Base-by-base conservation (phyloP, 306 rosid genomes). In the Cucurbita ficifolia region DNA sequence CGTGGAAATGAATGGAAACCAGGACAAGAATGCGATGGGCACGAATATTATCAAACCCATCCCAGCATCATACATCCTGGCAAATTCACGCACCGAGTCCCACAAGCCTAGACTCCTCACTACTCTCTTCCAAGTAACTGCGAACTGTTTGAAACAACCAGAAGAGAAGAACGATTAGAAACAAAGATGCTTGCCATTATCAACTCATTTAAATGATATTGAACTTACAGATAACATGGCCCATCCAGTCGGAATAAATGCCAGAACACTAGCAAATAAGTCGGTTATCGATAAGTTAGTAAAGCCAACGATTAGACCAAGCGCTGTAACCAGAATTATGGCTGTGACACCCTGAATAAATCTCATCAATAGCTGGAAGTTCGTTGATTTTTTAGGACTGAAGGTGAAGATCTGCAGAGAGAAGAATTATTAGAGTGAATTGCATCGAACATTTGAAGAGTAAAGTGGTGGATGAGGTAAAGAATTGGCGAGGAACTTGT, bases 1-100 rank as follows among this genome's bases (percentile, higher is more conserved):
- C 24, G 98, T 94, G 49, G 98, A 89, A 77, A 94, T 74, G 86
- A 94, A 94, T 0, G 98, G 97, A 84, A 94, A 94, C 98, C 98
- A 94, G 8, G 98, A 89, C 51, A 94, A 62, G 67, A 94, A 51
- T 3, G 90, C 96, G 63, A 90, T 61, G 0, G 98, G 97, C 19
- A 88, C 77, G 55, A 94, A 94, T 52, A 90, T 87, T 42, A 94
- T 76, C 85, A 89, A 70, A 8, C 98, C 98, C 98, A 94, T 94
- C 65, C 92, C 96, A n/a, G 98, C 98, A 81, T 94, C 98, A 68
- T 90, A 94, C 90, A 94, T 81, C 79, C 98, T 86, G 19, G 89
- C 95, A 76, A 94, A 94, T 82, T 94, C 96, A 6, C 98, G 93
- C 56, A 94, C 90, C 4, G 94, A 90, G 57, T 91, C 97, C 97